Percentiles rank a stretch among this genome's conserved stretches.
phyloP scores from a whole-genome alignment of 1,284 basidiomycete genomes.

The Cystobasidiaceae sp. region DNA sequence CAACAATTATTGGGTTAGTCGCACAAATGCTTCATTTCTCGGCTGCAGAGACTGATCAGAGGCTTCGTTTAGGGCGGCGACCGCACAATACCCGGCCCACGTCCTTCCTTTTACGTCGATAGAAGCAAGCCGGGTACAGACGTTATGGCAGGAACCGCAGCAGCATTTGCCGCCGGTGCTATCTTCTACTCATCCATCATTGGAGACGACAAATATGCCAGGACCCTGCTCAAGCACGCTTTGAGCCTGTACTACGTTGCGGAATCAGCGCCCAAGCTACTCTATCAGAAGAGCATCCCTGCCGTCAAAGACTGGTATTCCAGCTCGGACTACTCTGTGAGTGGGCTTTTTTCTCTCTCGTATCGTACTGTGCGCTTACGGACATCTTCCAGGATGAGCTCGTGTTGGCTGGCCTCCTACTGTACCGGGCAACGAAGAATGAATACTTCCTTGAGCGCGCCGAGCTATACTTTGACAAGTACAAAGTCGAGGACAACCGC shows the following conservation, averaged over 20 bases:
- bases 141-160: constrained; percentile 71
- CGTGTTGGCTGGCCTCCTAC: constrained; percentile 65
- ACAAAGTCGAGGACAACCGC: constrained; percentile 55
- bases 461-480: constrained; percentile 58
- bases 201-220: constrained; percentile 64
- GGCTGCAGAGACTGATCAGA: no score
- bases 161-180: constrained; percentile 79
- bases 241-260: constrained; percentile 57
- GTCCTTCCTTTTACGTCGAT: constrained; percentile 73
- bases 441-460: constrained; percentile 62
- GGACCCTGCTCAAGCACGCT: constrained; percentile 65
- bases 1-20: constrained; percentile 57
- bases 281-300: constrained; percentile 61
- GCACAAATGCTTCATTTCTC: no score
- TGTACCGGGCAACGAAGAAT: constrained; percentile 65
- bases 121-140: constrained; percentile 76
- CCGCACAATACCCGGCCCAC: constrained; percentile 63
- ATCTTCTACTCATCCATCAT: constrained; percentile 62
- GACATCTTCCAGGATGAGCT: constrained; percentile 15
- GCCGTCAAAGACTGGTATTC: constrained; percentile 61
- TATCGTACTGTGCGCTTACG: not conserved
- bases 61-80: constrained; percentile 77
- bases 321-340: constrained; percentile 55
- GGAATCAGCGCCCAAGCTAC: constrained; percentile 15
- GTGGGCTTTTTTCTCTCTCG: not conserved